Base-by-base conservation (phyloP, 2,329 filamentous ascomycete genomes). In the Myriosclerotinia duriaeana region DNA sequence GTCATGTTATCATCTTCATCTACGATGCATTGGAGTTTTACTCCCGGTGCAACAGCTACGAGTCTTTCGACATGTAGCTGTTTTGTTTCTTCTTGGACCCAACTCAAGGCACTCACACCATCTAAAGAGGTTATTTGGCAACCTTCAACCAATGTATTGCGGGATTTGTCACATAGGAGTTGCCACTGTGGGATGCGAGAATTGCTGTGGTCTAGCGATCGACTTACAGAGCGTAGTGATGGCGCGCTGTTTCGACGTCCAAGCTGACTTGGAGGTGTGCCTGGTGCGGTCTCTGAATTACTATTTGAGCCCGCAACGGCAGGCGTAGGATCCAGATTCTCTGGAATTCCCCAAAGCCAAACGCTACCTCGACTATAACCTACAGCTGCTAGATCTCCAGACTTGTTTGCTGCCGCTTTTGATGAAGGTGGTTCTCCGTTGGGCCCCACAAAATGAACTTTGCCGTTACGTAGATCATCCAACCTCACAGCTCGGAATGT, bases 291-390 rank as follows among this genome's bases (percentile, higher is more conserved):
- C 55, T 74, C 73, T 42, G 65, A 53, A 63, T 79, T 77, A 40
- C 72, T 73, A 22, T 70, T 69, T 0, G 71, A 66, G n/a, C 75
- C 73, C 44, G 71, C 69, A 40, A 74, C 74, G 17, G 71, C 67
- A 38, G 85, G 81, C 26, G 85, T 78, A 30, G 87, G 84, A 74
- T 91, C 89, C 26, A 93, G 79, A 71, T 90, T 87, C 72, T 89
- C 87, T 1, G 91, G 91, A 38, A 94, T 80, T 36, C 91, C 91
- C 76, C 94, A 94, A 2, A 94, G 77, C 89, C 90, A 94, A 6
- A 95, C 79, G 34, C 91, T 87, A 17, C 85, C 87, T 67, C 89
- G 82, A 59, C 44, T 65, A 71, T 93, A 93, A 0, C 89, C 90
- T 14, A 90, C 85, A 22, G 89, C 87, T 30, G 92, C 87, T 36